Percentiles rank a stretch among this genome's conserved stretches.
phyloP scores from a whole-genome alignment of 371 early-diverging fungal species.

The Apophysomyces sp. region DNA sequence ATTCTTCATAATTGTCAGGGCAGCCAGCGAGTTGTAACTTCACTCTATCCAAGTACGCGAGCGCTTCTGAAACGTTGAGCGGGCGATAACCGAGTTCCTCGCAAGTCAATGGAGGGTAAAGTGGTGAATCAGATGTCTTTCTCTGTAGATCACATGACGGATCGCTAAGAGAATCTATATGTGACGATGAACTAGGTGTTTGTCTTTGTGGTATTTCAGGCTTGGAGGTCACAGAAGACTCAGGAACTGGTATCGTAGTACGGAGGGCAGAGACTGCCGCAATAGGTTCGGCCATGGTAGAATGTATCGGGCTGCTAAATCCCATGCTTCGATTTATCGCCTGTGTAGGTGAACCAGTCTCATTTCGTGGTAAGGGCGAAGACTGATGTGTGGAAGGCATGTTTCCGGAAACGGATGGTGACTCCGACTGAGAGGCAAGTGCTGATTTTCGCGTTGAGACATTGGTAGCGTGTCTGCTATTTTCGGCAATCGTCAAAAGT shows the following conservation, averaged over 20 bases:
- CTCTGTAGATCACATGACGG: not conserved
- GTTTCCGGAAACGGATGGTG: not conserved
- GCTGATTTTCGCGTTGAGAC: no score
- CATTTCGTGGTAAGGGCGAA: not conserved
- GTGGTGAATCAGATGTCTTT: not conserved
- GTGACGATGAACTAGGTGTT: not conserved
- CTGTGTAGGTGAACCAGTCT: not conserved
- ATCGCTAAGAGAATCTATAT: not conserved
- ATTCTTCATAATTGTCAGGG: conserved; percentile 91
- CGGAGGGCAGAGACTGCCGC: not conserved
- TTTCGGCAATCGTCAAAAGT: no score
- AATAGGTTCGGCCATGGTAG: not conserved
- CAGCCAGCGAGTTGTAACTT: conserved; percentile 85
- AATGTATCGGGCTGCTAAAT: not conserved
- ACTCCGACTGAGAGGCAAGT: not conserved
- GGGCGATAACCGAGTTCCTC: conserved; percentile 12
- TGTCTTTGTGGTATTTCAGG: not conserved
- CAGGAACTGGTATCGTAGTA: not conserved
- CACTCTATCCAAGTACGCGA: conserved; percentile 95
- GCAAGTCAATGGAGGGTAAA: not conserved
- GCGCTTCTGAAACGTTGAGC: conserved; percentile 76
- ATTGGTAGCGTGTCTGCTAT: no score
- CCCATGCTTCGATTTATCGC: not conserved
- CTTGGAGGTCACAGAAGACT: not conserved
- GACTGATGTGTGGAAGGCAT: not conserved